Base-by-base conservation (phyloP, 345 rosid genomes). In the Corymbia maculata region DNA sequence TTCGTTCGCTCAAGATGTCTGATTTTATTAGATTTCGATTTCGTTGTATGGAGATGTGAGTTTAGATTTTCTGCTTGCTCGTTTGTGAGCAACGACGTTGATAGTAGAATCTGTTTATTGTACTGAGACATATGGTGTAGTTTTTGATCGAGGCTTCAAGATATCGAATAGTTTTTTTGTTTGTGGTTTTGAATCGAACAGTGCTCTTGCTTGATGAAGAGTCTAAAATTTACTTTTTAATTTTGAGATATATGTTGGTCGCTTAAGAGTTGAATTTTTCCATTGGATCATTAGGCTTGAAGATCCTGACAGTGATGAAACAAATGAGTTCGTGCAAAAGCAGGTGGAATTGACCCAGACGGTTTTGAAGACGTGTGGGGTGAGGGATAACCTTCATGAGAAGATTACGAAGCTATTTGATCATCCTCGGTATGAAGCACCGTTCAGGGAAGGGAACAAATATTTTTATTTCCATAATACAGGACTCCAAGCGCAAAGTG, bases 251-350 rank as follows among this genome's bases (percentile, higher is more conserved):
- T 30, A 21, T 30, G 52, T 55, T 49, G 49, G 42, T 19, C 5
- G 6, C 49, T 75, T 75, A 2, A 75, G 51, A 47, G 52, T 79
- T 26, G 51, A 51, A 88, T 36, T 70, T 70, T 89, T 53, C 45
- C n/a, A 51, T 47, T 42, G 51, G 88, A 86, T 75, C 80, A 14
- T 19, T 89, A 98, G 99, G 99, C 92, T 98, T 53, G 99, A 98
- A 92, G 99, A 97, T 94, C 96, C 97, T 14, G 98, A 98, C 28
- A 93, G 96, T 4, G 96, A 95, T 68, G 97, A 96, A 89, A 96
- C 93, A 47, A 95, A 95, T 66, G 95, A 94, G 57, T 98, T 97
- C 30, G 98, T 97, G 3, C 89, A 93, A 88, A 91, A 95, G 86
- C 98, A 98, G 91, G 97, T 94, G 89, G 90, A 91, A 68, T 85